Base-by-base conservation (phyloP, 805 yeast genomes). In the Ogataea sp. region DNA sequence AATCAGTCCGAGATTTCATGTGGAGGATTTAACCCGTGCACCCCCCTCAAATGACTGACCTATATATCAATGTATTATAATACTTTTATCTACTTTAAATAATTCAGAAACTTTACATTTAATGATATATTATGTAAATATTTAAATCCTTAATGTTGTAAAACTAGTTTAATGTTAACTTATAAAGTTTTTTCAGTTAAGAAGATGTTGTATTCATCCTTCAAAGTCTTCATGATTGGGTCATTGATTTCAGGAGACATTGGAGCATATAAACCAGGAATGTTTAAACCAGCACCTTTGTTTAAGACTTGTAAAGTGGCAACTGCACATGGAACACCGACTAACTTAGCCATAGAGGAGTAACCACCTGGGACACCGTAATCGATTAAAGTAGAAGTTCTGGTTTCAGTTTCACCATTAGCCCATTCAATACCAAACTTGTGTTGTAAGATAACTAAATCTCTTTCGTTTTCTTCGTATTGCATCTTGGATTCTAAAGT, bases 241-340 rank as follows among this genome's bases (percentile, higher is more conserved):
- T 85, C 81, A 63, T 87, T 87, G 60, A 88, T 77, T 60, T 86
- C 93, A 47, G 95, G 83, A 45, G 87, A 69, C 75, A 86, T 83
- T 59, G 98, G 98, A 40, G 97, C 97, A 52, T 80, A 72, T 59
- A 93, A 73, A 52, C 98, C 98, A 41, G 87, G 85, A 45, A 70
- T 75, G 52, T 73, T 72, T 50, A 74, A 70, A 42, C 80, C 76
- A 49, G 96, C 96, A 51, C 83, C 78, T 5, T 10, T 10, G 10
- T 30, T 30, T 54, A 93, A 73, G 46, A 93, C 83, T 65, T 84
- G 82, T 67, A 78, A 78, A 43, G 83, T 73, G 24, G 97, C 98
- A 61, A 93, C 95, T 40, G 96, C 96, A 68, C 96, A 90, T 50
- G 98, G 98, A 47, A 88, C 90, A 71, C 98, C 98, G 40, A 93